Percentiles rank a stretch among this genome's conserved stretches.
phyloP scores from a whole-genome alignment of 2,329 filamentous ascomycete genomes.

The Ophiocordyceps australis region DNA sequence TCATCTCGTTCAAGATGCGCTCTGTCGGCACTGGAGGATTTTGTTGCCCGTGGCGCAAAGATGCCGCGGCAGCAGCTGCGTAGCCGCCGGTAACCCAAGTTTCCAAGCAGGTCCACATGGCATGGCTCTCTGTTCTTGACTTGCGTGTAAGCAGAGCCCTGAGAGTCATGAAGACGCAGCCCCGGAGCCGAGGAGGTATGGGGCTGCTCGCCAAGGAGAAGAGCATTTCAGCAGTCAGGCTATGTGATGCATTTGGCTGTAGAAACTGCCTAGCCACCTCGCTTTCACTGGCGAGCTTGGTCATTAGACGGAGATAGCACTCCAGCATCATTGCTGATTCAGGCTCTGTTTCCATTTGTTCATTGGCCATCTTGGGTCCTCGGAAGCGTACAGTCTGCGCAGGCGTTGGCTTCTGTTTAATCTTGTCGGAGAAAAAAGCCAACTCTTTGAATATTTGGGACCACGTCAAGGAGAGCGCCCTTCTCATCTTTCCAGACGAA shows the following conservation, averaged over 20 bases:
- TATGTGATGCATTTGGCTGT: conserved; percentile 43
- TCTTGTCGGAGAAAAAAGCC: conserved; percentile 62
- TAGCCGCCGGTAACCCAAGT: conserved; percentile 54
- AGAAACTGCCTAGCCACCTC: conserved; percentile 55
- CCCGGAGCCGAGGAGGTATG: conserved; percentile 60
- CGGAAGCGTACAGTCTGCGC: conserved; percentile 24
- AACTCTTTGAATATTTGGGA: conserved; percentile 83
- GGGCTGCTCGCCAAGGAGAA: conserved; percentile 63
- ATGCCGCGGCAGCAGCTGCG: conserved; percentile 14
- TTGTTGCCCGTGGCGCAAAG: conserved; percentile 13
- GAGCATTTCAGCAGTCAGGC: conserved; percentile 54
- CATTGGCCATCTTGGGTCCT: conserved; percentile 39
- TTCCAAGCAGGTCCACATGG: conserved; percentile 69
- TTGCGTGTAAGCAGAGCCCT: conserved; percentile 62
- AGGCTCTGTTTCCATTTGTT: conserved; percentile 63
- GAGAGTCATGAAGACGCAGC: conserved; percentile 67
- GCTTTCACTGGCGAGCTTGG: conserved; percentile 64
- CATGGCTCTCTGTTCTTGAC: conserved; percentile 42
- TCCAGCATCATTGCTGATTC: conserved; percentile 96
- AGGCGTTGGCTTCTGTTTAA: conserved; percentile 49
- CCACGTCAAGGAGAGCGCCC: conserved; percentile 78
- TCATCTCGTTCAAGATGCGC: conserved; percentile 54
- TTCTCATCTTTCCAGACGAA: conserved; percentile 59
- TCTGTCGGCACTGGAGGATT: conserved; percentile 30
- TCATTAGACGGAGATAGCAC: conserved; percentile 76